phyloP scores from a whole-genome alignment of 805 yeast genomes.

The Nakazawaea wickerhamii region DNA sequence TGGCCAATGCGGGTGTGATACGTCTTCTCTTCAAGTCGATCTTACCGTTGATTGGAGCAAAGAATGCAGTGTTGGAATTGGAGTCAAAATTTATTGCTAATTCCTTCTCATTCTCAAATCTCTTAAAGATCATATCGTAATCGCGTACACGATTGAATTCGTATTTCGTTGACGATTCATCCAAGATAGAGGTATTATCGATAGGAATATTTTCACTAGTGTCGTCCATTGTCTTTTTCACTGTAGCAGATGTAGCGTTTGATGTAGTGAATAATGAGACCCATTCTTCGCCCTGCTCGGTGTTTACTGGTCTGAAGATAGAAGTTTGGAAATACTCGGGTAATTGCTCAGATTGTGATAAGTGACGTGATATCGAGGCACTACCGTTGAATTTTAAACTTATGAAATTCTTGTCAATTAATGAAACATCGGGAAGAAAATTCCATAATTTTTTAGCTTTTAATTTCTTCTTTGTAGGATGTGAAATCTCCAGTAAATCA shows the following conservation, averaged over 20 bases:
- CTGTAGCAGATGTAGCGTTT: slow-evolving; percentile 23
- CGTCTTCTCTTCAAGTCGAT: slow-evolving; percentile 83
- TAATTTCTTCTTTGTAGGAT: slow-evolving; percentile 71
- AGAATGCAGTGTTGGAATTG: slow-evolving; percentile 55
- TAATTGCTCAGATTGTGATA: slow-evolving; percentile 31
- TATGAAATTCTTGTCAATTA: slow-evolving; percentile 73
- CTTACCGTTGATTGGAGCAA: slow-evolving; percentile 72
- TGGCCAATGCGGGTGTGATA: slow-evolving; percentile 53
- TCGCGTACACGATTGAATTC: slow-evolving; percentile 66
- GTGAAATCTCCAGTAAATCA: slow-evolving; percentile 46
- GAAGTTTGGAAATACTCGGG: slow-evolving; percentile 37
- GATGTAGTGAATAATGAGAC: slow-evolving; percentile 60
- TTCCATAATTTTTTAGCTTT: slow-evolving; percentile 77
- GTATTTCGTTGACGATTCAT: slow-evolving; percentile 40
- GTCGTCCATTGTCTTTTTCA: slow-evolving; percentile 41
- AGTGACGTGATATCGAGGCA: slow-evolving; percentile 41
- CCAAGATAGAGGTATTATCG: slow-evolving; percentile 30
- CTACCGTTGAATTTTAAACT: slow-evolving; percentile 58
- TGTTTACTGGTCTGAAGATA: slow-evolving; percentile 66
- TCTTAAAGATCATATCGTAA: slow-evolving; percentile 62
- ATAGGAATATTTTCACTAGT: slow-evolving; percentile 41
- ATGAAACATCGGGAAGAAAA: slow-evolving; percentile 84
- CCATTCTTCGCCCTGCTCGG: slow-evolving; percentile 70
- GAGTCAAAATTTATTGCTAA: slow-evolving; percentile 59
- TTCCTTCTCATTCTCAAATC: slow-evolving; percentile 50